Percentiles rank a stretch among this genome's conserved stretches.
Evolutionary conservation across 2,329 filamentous ascomycete species (phyloP).

Genomic region (Camillea tinctor): DNA sequence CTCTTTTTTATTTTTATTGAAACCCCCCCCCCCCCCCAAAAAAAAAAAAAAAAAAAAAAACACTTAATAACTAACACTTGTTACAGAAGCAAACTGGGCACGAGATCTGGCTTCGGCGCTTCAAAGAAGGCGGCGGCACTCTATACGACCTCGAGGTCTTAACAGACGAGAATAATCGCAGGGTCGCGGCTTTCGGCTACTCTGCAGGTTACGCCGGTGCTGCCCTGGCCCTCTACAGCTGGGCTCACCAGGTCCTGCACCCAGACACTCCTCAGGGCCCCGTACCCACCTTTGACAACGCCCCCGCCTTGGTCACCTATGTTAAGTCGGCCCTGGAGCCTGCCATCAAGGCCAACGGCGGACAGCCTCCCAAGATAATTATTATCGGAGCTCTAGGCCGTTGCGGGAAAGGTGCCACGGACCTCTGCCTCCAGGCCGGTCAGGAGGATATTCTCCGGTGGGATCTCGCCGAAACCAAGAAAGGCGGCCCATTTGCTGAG

Average conservation of each 20-base stretch:
- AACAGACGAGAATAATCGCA: neutral
- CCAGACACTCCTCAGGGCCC: slow-evolving; percentile 3
- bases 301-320: neutral
- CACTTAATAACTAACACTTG: slow-evolving; percentile 2
- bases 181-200: slow-evolving; percentile 10
- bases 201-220: slow-evolving; percentile 5
- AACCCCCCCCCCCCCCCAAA: no score
- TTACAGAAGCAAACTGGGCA: slow-evolving; percentile 4
- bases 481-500: slow-evolving; percentile 9
- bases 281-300: slow-evolving; percentile 4
- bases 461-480: slow-evolving; percentile 7
- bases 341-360: slow-evolving; percentile 2
- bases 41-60: no score
- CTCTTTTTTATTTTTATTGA: no score
- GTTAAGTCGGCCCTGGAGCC: neutral
- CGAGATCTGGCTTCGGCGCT: slow-evolving; percentile 5
- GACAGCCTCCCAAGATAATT: slow-evolving; percentile 5
- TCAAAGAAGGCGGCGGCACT: slow-evolving; percentile 1
- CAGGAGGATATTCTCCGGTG: slow-evolving; percentile 5
- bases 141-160: slow-evolving; percentile 11
- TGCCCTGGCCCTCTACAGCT: slow-evolving; percentile 6
- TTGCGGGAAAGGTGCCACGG: slow-evolving; percentile 5
- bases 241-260: slow-evolving; percentile 8
- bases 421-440: neutral
- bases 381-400: slow-evolving; percentile 10